Conservation (phyloP, 768 basidiomycete species). For the Podaxis sp. region DNA sequence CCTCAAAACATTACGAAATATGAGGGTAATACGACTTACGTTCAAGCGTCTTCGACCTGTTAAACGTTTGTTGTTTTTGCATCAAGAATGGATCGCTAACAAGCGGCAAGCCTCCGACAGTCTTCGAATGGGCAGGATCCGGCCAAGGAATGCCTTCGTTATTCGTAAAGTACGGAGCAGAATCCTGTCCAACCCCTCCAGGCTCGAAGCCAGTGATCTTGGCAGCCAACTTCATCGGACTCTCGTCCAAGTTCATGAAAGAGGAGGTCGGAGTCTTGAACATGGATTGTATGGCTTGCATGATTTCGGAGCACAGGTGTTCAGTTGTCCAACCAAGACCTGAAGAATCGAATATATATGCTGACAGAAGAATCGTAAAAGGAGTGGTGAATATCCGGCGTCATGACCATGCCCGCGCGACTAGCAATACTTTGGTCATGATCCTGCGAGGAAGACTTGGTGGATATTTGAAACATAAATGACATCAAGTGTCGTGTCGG, state of each 20-base stretch:
- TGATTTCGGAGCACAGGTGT: background rate
- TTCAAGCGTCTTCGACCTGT: conserved; percentile 11
- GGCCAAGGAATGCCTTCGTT: conserved; percentile 14
- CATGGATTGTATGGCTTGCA: background rate
- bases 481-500: too few species aligned
- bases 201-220: conserved; percentile 8
- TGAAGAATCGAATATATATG: background rate
- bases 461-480: background rate
- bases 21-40: background rate
- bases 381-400: background rate
- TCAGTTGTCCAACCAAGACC: too few species aligned
- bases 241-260: conserved; percentile 11
- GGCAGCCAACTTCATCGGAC: conserved; percentile 9
- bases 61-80: conserved; percentile 15
- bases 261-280: background rate
- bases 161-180: conserved; percentile 13
- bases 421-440: too few species aligned
- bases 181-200: background rate
- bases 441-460: background rate
- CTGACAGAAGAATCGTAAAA: background rate
- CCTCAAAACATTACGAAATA: background rate
- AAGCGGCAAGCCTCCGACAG: conserved; percentile 11
- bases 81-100: conserved; percentile 11
- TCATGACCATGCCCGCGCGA: background rate
- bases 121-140: conserved; percentile 11